Conservation (phyloP, 768 basidiomycete species). For the Mrakia gelida region DNA sequence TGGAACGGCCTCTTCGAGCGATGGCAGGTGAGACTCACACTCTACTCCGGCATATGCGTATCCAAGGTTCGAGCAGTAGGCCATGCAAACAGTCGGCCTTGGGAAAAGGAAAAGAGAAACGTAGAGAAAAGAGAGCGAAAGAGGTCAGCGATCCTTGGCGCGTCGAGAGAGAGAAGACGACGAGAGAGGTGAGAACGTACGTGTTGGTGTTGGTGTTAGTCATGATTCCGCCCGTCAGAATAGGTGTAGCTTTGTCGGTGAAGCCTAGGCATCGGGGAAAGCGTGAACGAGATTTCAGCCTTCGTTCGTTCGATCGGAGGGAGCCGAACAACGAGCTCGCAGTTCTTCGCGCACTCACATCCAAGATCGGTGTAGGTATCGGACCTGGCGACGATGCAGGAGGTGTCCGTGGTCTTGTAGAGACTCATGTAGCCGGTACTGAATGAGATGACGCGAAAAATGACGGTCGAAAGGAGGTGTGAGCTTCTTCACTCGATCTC, state of each 20-base stretch:
- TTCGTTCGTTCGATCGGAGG: not conserved
- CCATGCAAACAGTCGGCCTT: constrained; percentile 2
- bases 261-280: not conserved
- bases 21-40: not conserved
- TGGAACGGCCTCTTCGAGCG: not conserved
- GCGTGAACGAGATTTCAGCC: not conserved
- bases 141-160: not conserved
- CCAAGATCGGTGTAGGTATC: constrained; percentile 1
- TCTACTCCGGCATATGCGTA: constrained; percentile 22
- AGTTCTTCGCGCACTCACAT: constrained; percentile 11
- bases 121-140: not conserved
- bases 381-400: constrained; percentile 3
- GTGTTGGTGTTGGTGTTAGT: not conserved
- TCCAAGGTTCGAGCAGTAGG: constrained; percentile 10
- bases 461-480: not conserved
- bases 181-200: not conserved
- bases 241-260: not conserved
- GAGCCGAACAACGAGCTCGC: not conserved
- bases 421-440: constrained; percentile 14
- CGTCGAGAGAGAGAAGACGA: not conserved
- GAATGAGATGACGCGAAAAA: not conserved
- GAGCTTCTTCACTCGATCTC: not conserved
- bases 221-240: not conserved
- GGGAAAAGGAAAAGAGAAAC: not conserved
- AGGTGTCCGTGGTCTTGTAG: constrained; percentile 23